These are phyloP conservation scores for Halophytophthora batemanensis DNA, from an alignment of 352 stramenopile species.

Conservation along the genomic window DNA sequence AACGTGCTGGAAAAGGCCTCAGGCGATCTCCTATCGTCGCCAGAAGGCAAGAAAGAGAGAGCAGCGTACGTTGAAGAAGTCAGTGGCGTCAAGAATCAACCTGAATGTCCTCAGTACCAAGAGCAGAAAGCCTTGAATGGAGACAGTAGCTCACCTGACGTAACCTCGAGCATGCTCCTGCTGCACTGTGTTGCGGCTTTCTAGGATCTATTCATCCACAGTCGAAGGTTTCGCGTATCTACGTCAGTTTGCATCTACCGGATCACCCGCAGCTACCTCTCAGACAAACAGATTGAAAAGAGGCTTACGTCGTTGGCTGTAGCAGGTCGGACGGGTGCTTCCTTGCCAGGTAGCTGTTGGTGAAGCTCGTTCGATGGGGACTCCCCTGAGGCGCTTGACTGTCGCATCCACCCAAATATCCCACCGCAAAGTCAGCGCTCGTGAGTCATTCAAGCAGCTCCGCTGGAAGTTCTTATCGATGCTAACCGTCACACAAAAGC, in stretches of 20 bases:
- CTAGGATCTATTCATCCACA: conserved; percentile 15
- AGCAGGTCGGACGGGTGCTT: conserved; percentile 14
- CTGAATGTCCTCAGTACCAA: not conserved
- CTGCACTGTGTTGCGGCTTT: conserved; percentile 24
- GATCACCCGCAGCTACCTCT: not conserved
- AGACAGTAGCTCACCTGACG: conserved; percentile 34
- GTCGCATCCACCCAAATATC: too few relatives aligned
- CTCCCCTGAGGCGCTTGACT: conserved; percentile 14
- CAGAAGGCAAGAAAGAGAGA: not conserved
- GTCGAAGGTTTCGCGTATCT: not conserved
- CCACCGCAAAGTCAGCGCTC: too few relatives aligned
- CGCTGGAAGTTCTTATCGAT: not conserved
- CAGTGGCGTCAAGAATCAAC: too few relatives aligned
- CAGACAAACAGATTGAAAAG: not conserved
- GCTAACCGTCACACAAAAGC: not conserved
- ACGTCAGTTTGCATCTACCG: too few relatives aligned
- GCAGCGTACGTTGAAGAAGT: not conserved
- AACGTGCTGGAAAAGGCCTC: conserved; percentile 19
- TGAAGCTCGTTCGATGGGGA: conserved; percentile 9
- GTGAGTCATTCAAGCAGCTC: not conserved
- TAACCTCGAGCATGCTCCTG: conserved; percentile 36
- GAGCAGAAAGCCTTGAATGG: not conserved
- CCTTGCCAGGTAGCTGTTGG: conserved; percentile 11
- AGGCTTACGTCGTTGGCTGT: conserved; percentile 28
- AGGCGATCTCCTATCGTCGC: conserved; percentile 10